A percentile compares a stretch with the other conserved stretches of the same genome.
Evolutionary conservation across 2,329 filamentous ascomycete genomes (phyloP).

Genomic region (Tolypocladium ovalisporum): DNA sequence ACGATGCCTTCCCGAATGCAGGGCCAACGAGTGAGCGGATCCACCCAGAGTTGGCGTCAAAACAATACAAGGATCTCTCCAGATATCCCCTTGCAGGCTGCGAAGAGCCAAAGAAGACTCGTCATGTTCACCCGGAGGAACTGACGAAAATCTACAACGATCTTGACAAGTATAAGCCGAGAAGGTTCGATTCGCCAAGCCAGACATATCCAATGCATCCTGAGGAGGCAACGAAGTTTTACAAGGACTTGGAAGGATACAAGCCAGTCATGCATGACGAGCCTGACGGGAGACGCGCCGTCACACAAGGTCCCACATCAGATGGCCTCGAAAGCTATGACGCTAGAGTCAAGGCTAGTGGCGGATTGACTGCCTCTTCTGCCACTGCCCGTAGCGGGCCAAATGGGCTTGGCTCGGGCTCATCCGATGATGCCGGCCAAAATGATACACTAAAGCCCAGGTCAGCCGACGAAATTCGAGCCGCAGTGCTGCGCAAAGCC

Average conservation of each 20-base stretch:
- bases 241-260: conserved; percentile 31
- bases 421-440: background rate
- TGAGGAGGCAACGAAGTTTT: conserved; percentile 24
- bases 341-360: conserved; percentile 9
- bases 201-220: conserved; percentile 17
- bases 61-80: conserved; percentile 21
- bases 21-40: conserved; percentile 10
- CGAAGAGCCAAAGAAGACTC: conserved; percentile 13
- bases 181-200: conserved; percentile 15
- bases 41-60: conserved; percentile 20
- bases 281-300: conserved; percentile 16
- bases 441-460: conserved; percentile 9
- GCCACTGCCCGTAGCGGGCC: conserved; percentile 6
- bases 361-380: background rate
- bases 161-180: conserved; percentile 26
- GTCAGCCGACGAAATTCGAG: conserved; percentile 20
- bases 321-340: conserved; percentile 28
- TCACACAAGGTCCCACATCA: conserved; percentile 19
- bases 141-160: conserved; percentile 28
- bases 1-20: conserved; percentile 15
- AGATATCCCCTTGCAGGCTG: conserved; percentile 19
- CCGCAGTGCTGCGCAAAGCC: conserved; percentile 17
- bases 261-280: conserved; percentile 23
- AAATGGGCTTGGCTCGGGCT: background rate
- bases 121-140: conserved; percentile 25